Evolutionary conservation across 305 asterid species (phyloP).

Genomic region (Fraxinus paxiana): DNA sequence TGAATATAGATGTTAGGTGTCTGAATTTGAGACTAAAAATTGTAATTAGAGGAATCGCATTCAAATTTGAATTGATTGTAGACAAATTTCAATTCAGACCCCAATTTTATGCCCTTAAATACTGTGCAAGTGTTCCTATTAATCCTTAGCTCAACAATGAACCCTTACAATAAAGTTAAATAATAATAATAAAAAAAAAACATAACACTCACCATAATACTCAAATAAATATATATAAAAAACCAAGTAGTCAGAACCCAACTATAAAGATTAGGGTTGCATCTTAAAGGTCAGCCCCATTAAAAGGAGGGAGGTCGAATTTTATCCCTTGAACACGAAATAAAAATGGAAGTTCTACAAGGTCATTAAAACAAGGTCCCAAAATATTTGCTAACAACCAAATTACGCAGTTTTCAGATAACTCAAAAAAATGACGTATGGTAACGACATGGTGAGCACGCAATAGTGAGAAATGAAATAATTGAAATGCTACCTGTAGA

Average conservation of each 20-base stretch:
- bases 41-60: background rate
- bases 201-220: background rate
- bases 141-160: background rate
- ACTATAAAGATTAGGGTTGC: no score
- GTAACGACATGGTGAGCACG: background rate
- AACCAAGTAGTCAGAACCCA: background rate
- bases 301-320: no score
- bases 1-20: background rate
- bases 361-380: background rate
- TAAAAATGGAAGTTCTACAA: background rate
- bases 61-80: background rate
- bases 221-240: background rate
- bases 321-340: background rate
- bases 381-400: background rate
- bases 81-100: background rate
- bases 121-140: background rate
- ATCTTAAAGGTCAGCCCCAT: no score
- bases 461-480: background rate
- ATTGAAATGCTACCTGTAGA: conserved; percentile 25
- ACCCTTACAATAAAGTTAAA: background rate
- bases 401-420: background rate
- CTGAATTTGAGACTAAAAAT: background rate
- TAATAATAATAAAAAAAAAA: no score
- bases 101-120: background rate
- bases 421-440: background rate